Percentiles rank a stretch among this genome's conserved stretches.
Evolutionary conservation across 208 protist species (phyloP).

Genomic region (Crithidia brevicula): DNA sequence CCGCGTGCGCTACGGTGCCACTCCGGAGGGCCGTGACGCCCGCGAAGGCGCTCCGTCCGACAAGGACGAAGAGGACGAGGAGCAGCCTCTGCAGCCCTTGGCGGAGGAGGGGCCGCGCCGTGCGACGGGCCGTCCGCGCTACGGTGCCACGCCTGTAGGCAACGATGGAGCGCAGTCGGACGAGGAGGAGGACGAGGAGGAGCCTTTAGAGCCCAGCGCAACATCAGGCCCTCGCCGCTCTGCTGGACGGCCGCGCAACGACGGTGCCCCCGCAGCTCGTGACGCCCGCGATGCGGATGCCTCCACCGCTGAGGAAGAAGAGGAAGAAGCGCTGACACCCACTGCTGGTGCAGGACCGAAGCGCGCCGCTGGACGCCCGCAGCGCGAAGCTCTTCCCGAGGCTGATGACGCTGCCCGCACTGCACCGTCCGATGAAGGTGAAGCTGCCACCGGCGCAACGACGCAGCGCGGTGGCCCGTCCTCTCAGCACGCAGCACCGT

Average conservation of each 20-base stretch:
- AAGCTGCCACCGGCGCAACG: neutral
- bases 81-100: neutral
- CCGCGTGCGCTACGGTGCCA: neutral
- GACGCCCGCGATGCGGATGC: neutral
- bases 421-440: no score
- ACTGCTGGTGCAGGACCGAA: neutral
- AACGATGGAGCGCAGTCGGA: no score
- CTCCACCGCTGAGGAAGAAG: neutral
- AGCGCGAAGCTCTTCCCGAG: neutral
- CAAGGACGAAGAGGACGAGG: constrained; percentile 6
- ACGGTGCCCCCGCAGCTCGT: neutral
- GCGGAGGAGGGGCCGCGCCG: neutral
- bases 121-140: constrained; percentile 1
- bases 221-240: constrained; percentile 5
- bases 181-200: neutral
- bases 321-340: neutral
- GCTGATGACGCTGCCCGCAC: no score
- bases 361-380: neutral
- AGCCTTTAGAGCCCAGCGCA: neutral
- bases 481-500: neutral
- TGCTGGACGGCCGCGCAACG: neutral
- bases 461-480: neutral
- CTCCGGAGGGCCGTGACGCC: neutral
- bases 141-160: neutral
- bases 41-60: neutral